These are phyloP conservation scores for Mycena latifolia DNA, from an alignment of 768 basidiomycete genomes.

Conservation along the genomic window DNA sequence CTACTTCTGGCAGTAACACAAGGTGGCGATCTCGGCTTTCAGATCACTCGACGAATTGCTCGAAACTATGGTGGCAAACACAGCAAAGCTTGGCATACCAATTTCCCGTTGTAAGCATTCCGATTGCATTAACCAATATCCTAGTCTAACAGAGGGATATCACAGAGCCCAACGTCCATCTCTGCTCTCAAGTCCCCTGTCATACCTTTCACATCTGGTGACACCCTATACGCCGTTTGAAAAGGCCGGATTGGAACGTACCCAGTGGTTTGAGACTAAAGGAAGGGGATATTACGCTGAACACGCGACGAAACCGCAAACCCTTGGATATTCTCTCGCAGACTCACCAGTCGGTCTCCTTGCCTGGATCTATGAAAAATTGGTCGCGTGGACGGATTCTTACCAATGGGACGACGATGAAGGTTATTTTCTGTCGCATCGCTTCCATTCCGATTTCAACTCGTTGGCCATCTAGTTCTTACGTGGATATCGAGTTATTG, in stretches of 20 bases:
- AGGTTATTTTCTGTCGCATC: constrained; percentile 43
- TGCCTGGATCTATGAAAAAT: constrained; percentile 42
- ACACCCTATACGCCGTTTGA: constrained; percentile 35
- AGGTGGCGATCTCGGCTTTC: constrained; percentile 58
- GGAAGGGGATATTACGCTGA: constrained; percentile 44
- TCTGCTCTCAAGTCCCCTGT: constrained; percentile 22
- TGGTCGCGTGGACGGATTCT: constrained; percentile 50
- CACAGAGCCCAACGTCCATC: constrained; percentile 25
- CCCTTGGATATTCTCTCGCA: constrained; percentile 55
- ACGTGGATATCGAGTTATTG: constrained; percentile 73
- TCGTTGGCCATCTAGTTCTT: constrained; percentile 54
- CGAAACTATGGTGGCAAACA: constrained; percentile 47
- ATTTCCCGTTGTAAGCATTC: constrained; percentile 45
- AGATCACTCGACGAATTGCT: constrained; percentile 50
- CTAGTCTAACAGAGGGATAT: not conserved
- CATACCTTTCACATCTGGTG: constrained; percentile 16
- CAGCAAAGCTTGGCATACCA: constrained; percentile 60
- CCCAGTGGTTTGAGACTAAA: constrained; percentile 34
- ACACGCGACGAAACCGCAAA: constrained; percentile 53
- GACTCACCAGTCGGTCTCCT: constrained; percentile 60
- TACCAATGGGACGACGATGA: constrained; percentile 65
- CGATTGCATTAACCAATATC: not conserved
- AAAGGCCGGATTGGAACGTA: constrained; percentile 38
- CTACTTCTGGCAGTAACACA: constrained; percentile 46
- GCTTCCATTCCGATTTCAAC: not conserved